These are phyloP conservation scores for Pisolithus tinctorius DNA, from an alignment of 768 basidiomycete species.

Conservation along the genomic window DNA sequence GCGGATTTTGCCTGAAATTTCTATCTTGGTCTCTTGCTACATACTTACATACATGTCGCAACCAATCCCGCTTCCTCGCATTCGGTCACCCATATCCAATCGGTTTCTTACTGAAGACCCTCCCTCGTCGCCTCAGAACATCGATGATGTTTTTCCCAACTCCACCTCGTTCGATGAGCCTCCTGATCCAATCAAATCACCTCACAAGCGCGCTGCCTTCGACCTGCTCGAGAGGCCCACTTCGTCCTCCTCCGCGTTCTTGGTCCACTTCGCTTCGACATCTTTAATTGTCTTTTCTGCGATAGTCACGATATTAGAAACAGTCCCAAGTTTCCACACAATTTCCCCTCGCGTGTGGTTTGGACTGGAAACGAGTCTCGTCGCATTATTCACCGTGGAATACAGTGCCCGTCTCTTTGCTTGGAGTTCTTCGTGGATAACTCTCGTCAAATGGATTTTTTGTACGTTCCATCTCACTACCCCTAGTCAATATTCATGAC, in stretches of 20 bases:
- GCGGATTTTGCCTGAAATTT: too few relatives aligned
- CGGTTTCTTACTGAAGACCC: constrained; percentile 42
- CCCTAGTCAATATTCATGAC: background rate
- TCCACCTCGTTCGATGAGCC: constrained; percentile 29
- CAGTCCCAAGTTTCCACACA: constrained; percentile 68
- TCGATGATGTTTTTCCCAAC: constrained; percentile 35
- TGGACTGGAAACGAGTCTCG: constrained; percentile 78
- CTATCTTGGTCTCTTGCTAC: too few relatives aligned
- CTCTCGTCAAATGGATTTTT: constrained; percentile 56
- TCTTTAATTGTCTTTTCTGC: constrained; percentile 70
- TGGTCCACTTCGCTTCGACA: constrained; percentile 66
- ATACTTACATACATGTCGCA: constrained; percentile 17
- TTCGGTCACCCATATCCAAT: constrained; percentile 21
- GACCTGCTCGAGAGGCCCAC: constrained; percentile 76
- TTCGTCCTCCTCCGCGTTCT: constrained; percentile 68
- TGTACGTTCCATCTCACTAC: constrained; percentile 38
- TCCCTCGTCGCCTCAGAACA: constrained; percentile 22
- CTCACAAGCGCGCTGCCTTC: constrained; percentile 61
- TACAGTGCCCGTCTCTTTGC: constrained; percentile 67
- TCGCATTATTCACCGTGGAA: constrained; percentile 82
- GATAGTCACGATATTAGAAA: constrained; percentile 71
- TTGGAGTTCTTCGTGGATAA: constrained; percentile 64
- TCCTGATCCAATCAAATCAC: constrained; percentile 23
- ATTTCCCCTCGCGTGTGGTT: constrained; percentile 73
- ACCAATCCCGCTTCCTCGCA: constrained; percentile 22